A percentile compares a stretch with the other conserved stretches of the same genome.
phyloP scores from a whole-genome alignment of 129 eudicot genomes.

The Saussurea involucrata region DNA sequence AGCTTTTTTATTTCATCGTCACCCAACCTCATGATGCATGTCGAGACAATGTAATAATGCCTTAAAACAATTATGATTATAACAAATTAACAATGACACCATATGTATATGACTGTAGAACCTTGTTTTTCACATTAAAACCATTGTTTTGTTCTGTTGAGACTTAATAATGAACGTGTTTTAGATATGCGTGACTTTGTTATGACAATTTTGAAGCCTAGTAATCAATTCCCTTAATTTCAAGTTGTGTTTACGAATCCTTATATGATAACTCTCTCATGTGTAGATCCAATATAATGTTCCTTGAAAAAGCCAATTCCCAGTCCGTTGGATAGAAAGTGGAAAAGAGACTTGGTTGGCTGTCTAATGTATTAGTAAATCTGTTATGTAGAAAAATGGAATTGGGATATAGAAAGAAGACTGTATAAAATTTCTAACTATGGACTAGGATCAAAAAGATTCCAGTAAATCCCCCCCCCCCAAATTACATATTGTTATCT shows the following conservation, averaged over 20 bases:
- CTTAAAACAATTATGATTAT: not conserved
- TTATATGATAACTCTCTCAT: not conserved
- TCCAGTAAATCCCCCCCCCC: not conserved
- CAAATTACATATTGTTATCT: not conserved
- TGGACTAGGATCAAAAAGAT: not conserved
- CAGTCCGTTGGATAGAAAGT: not conserved
- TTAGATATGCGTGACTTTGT: not conserved
- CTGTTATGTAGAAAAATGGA: not conserved
- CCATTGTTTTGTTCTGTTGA: not conserved
- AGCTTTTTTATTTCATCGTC: not conserved
- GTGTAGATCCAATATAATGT: not conserved
- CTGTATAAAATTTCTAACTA: not conserved
- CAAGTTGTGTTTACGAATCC: not conserved
- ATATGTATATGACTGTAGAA: not conserved
- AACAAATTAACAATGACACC: slow-evolving; percentile 1
- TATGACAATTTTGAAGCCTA: not conserved
- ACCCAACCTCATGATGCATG: not conserved
- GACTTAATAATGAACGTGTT: not conserved
- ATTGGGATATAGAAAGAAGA: not conserved
- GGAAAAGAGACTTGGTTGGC: not conserved
- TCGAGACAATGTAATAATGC: not conserved
- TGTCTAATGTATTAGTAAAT: not conserved
- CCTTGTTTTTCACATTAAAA: slow-evolving; percentile 4
- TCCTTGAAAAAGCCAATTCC: not conserved
- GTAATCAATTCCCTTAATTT: not conserved